These are phyloP conservation scores for Fennellomyces sp. DNA, from an alignment of 371 early-diverging fungal genomes.

Conservation along the genomic window DNA sequence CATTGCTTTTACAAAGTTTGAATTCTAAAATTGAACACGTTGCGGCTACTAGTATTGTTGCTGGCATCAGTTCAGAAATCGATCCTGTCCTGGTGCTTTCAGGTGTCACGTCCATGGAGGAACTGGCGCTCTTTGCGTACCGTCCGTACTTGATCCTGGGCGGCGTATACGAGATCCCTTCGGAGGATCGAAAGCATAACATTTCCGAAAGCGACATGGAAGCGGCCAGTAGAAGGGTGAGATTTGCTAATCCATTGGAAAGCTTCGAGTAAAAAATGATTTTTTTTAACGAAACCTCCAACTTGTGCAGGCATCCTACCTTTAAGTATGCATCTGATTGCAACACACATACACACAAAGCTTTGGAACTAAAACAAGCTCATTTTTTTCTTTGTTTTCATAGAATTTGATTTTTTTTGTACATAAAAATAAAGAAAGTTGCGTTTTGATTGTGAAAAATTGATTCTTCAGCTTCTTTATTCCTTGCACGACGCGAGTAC, in stretches of 20 bases:
- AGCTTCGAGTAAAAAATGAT: neutral
- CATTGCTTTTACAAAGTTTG: slow-evolving; percentile 15
- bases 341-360: neutral
- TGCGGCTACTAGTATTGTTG: slow-evolving; percentile 32
- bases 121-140: slow-evolving; percentile 58
- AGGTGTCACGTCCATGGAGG: slow-evolving; percentile 61
- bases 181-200: slow-evolving; percentile 38
- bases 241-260: neutral
- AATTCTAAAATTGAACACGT: too few species aligned
- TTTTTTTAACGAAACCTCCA: too few species aligned
- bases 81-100: slow-evolving; percentile 68
- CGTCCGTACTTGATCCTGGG: slow-evolving; percentile 64
- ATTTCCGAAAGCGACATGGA: slow-evolving; percentile 42
- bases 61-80: slow-evolving; percentile 62
- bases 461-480: too few species aligned
- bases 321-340: neutral
- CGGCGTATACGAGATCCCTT: slow-evolving; percentile 63
- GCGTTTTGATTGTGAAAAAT: too few species aligned
- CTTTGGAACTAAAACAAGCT: too few species aligned
- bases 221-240: slow-evolving; percentile 28
- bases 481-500: too few species aligned
- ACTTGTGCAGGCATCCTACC: neutral
- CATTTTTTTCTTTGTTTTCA: too few species aligned
- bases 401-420: too few species aligned
- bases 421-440: too few species aligned